phyloP scores from a whole-genome alignment of 2,329 filamentous ascomycete genomes.

The Chalara sp. region DNA sequence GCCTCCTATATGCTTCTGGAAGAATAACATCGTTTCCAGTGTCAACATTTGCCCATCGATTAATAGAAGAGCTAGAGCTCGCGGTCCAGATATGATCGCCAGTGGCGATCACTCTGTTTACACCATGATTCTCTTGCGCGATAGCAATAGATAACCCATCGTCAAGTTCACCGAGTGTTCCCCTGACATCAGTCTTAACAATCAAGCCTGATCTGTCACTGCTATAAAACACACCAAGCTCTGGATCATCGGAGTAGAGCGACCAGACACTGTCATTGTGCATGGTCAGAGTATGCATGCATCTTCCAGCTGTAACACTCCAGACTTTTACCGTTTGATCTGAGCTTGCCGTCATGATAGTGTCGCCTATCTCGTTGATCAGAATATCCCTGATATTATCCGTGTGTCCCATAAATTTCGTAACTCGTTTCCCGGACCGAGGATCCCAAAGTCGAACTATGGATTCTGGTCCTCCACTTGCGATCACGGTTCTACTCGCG shows the following conservation, averaged over 20 bases:
- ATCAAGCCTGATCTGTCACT: constrained; percentile 86
- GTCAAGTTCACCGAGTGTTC: constrained; percentile 65
- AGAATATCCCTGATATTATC: constrained; percentile 90
- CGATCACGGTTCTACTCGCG: constrained; percentile 72
- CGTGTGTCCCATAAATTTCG: constrained; percentile 94
- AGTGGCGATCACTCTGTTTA: constrained; percentile 56
- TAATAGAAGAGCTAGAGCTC: constrained; percentile 67
- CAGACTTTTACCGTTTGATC: constrained; percentile 98
- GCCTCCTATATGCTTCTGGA: constrained; percentile 41
- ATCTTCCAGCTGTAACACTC: constrained; percentile 90
- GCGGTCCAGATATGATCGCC: constrained; percentile 60
- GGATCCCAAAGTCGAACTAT: constrained; percentile 90
- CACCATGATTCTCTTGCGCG: constrained; percentile 83
- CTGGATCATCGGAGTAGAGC: constrained; percentile 79
- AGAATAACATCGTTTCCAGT: constrained; percentile 65
- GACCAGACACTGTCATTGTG: constrained; percentile 98
- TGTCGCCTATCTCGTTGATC: constrained; percentile 82
- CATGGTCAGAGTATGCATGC: constrained; percentile 98
- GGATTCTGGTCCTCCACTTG: constrained; percentile 89
- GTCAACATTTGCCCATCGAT: constrained; percentile 73
- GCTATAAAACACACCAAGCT: constrained; percentile 87
- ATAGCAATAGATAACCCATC: constrained; percentile 87
- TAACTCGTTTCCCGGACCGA: constrained; percentile 80
- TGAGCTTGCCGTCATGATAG: constrained; percentile 86
- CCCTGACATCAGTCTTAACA: constrained; percentile 90